Base-by-base conservation (phyloP, 345 rosid genomes). In the Abelmoschus esculentus region DNA sequence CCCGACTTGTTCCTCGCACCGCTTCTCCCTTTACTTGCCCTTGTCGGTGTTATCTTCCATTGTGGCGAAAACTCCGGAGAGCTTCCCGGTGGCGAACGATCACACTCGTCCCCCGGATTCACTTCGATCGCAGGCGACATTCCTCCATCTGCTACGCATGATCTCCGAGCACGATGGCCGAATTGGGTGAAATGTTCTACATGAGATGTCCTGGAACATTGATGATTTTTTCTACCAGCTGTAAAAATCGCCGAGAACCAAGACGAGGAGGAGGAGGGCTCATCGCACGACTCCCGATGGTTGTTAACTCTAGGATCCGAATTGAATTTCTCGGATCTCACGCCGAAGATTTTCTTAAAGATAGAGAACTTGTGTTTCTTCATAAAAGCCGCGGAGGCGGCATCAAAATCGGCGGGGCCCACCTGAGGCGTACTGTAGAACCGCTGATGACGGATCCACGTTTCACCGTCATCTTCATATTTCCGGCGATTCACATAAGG, bases 391-490 rank as follows among this genome's bases (percentile, higher is more conserved):
- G 74, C 36, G 5, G 42, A 10, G 6, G 47, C 13, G 11, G 73
- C 14, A 10, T 72, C 70, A 74, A 76, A 73, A 67, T 72, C 71
- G 19, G 79, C 49, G 61, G 79, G 85, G 6, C 86, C 84, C n/a
- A 87, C 80, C 72, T 86, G 99, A 34, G 99, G 97, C 42, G 96
- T 88, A 15, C 87, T 71, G 83, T 75, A 85, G 83, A 90, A 91
- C 3, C 76, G 83, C 17, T 32, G 80, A 38, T 73, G 70, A 28
- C 28, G 79, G 72, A 59, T 42, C 71, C 65, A 67, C 46, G 70
- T 66, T 53, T 67, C 55, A 14, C n/a, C 11, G 15, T 68, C 19
- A 58, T 69, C 76, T 74, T 90, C 86, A n/a, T 93, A 86, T 73
- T 87, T 89, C 50, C 86, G 80, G 31, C 83, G 90, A 65, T 86